Percentiles rank a stretch among this genome's conserved stretches.
Conservation (phyloP, 371 early-diverging fungal species). For the Catenaria anguillulae region DNA sequence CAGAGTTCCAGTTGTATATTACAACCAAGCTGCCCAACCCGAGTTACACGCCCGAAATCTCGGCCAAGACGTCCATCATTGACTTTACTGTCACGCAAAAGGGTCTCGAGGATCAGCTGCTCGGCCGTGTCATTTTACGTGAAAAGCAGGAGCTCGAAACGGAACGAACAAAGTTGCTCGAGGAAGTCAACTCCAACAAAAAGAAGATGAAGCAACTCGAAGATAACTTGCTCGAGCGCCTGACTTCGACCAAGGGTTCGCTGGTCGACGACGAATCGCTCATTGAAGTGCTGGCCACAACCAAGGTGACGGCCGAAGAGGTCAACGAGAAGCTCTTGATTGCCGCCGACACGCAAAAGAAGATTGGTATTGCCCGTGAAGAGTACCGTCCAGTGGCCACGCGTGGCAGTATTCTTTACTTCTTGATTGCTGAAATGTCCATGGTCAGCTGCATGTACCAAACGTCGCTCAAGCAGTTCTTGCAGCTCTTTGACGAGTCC, state of each 20-base stretch:
- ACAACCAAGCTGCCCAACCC: constrained; percentile 47
- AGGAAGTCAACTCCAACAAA: constrained; percentile 43
- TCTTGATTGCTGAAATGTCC: constrained; percentile 43
- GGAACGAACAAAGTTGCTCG: constrained; percentile 38
- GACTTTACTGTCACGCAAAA: constrained; percentile 43
- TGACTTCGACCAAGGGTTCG: constrained; percentile 42
- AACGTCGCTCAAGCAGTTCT: constrained; percentile 38
- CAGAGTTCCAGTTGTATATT: constrained; percentile 37
- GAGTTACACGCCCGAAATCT: constrained; percentile 42
- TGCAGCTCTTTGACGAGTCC: constrained; percentile 43
- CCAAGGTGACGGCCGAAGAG: constrained; percentile 44
- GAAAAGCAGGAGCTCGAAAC: constrained; percentile 49
- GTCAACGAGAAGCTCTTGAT: constrained; percentile 42
- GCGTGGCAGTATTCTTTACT: constrained; percentile 40
- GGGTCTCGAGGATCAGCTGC: constrained; percentile 44
- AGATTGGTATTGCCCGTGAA: constrained; percentile 39
- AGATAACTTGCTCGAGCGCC: constrained; percentile 39
- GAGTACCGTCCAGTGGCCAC: constrained; percentile 44
- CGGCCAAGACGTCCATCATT: constrained; percentile 41
- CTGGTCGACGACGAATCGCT: constrained; percentile 45
- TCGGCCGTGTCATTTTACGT: constrained; percentile 43
- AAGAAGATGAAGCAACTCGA: constrained; percentile 48
- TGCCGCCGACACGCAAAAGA: constrained; percentile 47
- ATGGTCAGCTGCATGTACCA: constrained; percentile 50
- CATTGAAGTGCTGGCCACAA: constrained; percentile 40